Conservation (phyloP, 1,284 basidiomycete genomes). For the Calocybe gambosa region DNA sequence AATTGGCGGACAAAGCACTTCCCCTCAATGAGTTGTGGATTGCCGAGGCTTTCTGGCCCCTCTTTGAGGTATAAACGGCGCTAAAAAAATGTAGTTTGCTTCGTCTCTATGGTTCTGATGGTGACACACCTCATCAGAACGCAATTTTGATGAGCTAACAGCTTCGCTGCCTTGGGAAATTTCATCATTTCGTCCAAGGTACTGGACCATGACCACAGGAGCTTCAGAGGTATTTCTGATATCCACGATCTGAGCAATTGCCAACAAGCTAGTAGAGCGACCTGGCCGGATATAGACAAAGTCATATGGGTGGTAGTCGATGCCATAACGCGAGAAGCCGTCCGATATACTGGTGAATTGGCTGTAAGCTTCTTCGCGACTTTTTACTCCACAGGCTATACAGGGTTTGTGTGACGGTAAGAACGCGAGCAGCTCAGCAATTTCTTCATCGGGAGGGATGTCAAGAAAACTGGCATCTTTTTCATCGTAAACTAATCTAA, state of each 20-base stretch:
- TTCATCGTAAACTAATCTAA: constrained; percentile 41
- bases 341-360: constrained; percentile 22
- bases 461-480: constrained; percentile 37
- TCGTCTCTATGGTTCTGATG: neutral
- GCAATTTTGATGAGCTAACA: constrained; percentile 7
- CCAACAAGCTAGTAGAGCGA: constrained; percentile 27
- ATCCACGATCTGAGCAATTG: constrained; percentile 50
- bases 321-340: constrained; percentile 31
- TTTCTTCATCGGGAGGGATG: constrained; percentile 29
- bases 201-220: constrained; percentile 29
- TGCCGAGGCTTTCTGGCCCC: constrained; percentile 21
- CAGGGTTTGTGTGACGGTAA: constrained; percentile 33
- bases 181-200: constrained; percentile 39
- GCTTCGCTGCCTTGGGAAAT: constrained; percentile 17
- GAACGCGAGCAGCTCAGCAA: constrained; percentile 21
- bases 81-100: constrained; percentile 24
- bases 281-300: constrained; percentile 47
- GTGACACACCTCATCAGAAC: constrained; percentile 27
- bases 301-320: constrained; percentile 49
- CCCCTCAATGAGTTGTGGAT: constrained; percentile 38
- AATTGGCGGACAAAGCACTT: constrained; percentile 37
- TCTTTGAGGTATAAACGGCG: constrained; percentile 38
- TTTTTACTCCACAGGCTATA: constrained; percentile 37
- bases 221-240: constrained; percentile 22
- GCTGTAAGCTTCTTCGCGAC: constrained; percentile 19